These are phyloP conservation scores for Fusarium sp. DNA, from an alignment of 2,329 filamentous ascomycete genomes.

Conservation along the genomic window DNA sequence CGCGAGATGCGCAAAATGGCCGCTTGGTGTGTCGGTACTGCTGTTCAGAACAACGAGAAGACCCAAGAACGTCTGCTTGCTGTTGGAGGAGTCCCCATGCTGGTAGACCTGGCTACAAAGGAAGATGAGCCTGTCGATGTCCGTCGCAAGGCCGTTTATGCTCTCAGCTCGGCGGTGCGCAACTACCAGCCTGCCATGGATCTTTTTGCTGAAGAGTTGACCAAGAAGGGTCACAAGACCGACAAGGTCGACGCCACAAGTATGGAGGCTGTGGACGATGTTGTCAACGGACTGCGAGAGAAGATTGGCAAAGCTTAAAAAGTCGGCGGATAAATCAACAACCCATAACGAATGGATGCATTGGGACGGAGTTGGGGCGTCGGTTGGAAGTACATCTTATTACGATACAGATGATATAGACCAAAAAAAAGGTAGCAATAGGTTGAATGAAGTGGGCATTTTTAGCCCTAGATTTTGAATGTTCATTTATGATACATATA, in stretches of 20 bases:
- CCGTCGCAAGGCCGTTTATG: slow-evolving; percentile 88
- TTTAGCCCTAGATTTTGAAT: slow-evolving; percentile 32
- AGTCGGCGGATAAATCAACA: slow-evolving; percentile 2
- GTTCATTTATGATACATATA: slow-evolving; percentile 50
- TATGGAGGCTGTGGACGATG: slow-evolving; percentile 85
- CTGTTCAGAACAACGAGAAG: slow-evolving; percentile 94
- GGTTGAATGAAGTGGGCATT: slow-evolving; percentile 30
- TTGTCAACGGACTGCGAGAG: slow-evolving; percentile 76
- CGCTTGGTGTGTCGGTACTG: slow-evolving; percentile 94
- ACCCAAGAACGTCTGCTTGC: slow-evolving; percentile 78
- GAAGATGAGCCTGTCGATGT: slow-evolving; percentile 71
- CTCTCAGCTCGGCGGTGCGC: slow-evolving; percentile 84
- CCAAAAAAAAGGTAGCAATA: slow-evolving; percentile 15
- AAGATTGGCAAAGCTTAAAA: slow-evolving; percentile 54
- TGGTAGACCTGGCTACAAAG: slow-evolving; percentile 73
- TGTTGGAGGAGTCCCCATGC: slow-evolving; percentile 74
- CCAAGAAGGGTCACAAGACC: slow-evolving; percentile 65
- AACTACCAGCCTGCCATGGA: slow-evolving; percentile 91
- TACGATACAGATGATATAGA: slow-evolving; percentile 15
- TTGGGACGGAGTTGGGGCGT: slow-evolving; percentile 53
- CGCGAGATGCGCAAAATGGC: slow-evolving; percentile 83
- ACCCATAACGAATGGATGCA: slow-evolving; percentile 45
- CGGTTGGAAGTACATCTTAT: slow-evolving; percentile 15
- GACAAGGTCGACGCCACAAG: slow-evolving; percentile 80
- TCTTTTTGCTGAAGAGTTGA: slow-evolving; percentile 71